Percentiles rank a stretch among this genome's conserved stretches.
phyloP scores from a whole-genome alignment of 2,329 filamentous ascomycete species.

The Aspergillus luchuensis region DNA sequence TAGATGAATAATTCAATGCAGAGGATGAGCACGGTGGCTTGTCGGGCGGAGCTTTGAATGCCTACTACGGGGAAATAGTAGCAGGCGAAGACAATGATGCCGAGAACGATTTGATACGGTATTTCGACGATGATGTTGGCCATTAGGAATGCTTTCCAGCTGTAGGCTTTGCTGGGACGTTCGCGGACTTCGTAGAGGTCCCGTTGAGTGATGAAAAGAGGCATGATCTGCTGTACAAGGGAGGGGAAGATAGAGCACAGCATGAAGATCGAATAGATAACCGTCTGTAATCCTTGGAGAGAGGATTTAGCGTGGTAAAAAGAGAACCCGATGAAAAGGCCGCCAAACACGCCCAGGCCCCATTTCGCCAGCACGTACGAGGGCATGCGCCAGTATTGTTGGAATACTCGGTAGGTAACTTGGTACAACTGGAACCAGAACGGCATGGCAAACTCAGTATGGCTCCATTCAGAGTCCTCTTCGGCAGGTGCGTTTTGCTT shows the following conservation, averaged over 20 bases:
- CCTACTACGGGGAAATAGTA: slow-evolving; percentile 63
- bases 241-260: slow-evolving; percentile 38
- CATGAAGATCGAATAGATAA: slow-evolving; percentile 86
- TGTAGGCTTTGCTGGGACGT: slow-evolving; percentile 67
- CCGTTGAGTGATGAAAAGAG: slow-evolving; percentile 57
- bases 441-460: slow-evolving; percentile 75
- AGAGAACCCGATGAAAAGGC: slow-evolving; percentile 77
- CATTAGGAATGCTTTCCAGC: slow-evolving; percentile 69
- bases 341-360: slow-evolving; percentile 52
- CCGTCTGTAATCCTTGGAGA: slow-evolving; percentile 78
- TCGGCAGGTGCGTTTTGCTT: not conserved
- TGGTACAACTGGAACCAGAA: slow-evolving; percentile 66
- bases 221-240: slow-evolving; percentile 48
- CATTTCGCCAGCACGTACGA: slow-evolving; percentile 82
- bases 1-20: slow-evolving; percentile 66
- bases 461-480: slow-evolving; percentile 36
- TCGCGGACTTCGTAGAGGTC: slow-evolving; percentile 60
- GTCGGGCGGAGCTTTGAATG: not conserved
- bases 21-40: slow-evolving; percentile 59
- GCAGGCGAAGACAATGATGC: slow-evolving; percentile 56
- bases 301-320: slow-evolving; percentile 73
- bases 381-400: slow-evolving; percentile 87
- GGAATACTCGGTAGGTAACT: slow-evolving; percentile 71
- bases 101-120: slow-evolving; percentile 50
- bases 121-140: slow-evolving; percentile 70